Evolutionary conservation across 2,329 filamentous ascomycete species (phyloP), one percentile per base, ranked within the genome.

Genomic region (Pyricularia grisea): DNA sequence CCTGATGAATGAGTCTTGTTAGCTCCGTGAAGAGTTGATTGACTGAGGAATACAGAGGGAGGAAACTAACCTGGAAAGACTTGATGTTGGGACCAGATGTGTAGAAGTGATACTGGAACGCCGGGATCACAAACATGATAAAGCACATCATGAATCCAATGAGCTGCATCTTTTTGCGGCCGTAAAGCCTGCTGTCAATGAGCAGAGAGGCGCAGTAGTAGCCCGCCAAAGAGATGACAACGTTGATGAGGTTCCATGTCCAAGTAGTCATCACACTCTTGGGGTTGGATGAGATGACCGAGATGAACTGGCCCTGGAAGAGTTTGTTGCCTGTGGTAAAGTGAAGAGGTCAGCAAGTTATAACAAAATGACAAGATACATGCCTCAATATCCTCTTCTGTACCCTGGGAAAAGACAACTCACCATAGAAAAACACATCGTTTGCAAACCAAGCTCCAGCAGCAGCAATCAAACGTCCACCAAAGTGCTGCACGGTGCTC

Each of bases 111-210:
- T 90, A 97, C 77, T 92, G 84, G 86, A 97, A 97, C 65, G 91
- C 94, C 1, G 94, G 94, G 61, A 97, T 87, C 77, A 97, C 85
- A 81, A 98, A 98, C 80, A 96, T 90, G 80, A 97, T 84, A 84
- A 97, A 98, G 81, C 91, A 92, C 84, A 94, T 91, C 75, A 96
- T 78, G 86, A 98, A 98, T 71, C 94, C 94, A 73, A 97, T 80
- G 76, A 95, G 94, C 84, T 96, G 92, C 94, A 98, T 97, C 85
- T 88, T 92, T 81, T 97, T 97, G 77, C 94, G 91, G 73, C 94
- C 94, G 77, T 97, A 97, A 70, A 97, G 87, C 83, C 97, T 97
- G 87, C 96, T 93, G 83, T 97, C 93, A 78, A 97, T 96, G 71
- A 97, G 78, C 77, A 97, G 86, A 2, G 91, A 94, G 60, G 94